A percentile compares a stretch with the other conserved stretches of the same genome.
Conservation (phyloP, 1,284 basidiomycete genomes). For the Naganishia cerealis region DNA sequence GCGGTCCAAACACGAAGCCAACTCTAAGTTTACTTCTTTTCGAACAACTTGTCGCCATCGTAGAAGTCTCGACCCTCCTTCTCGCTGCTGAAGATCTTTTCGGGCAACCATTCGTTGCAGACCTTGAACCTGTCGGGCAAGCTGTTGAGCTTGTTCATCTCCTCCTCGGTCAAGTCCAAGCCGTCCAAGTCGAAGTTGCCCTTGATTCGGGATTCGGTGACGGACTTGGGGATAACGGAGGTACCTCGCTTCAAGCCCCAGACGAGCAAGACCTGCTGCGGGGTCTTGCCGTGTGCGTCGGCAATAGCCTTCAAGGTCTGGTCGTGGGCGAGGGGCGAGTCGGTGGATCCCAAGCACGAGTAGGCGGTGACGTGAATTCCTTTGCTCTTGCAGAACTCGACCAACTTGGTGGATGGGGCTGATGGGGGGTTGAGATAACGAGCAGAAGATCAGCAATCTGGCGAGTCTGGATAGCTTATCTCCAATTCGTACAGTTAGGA, state of each 20-base stretch:
- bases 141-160: conserved; percentile 33
- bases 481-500: background rate
- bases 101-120: conserved; percentile 36
- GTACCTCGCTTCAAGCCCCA: conserved; percentile 35
- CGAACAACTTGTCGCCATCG: conserved; percentile 29
- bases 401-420: conserved; percentile 34
- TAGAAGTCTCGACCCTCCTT: conserved; percentile 31
- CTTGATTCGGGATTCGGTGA: conserved; percentile 34
- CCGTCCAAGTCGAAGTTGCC: conserved; percentile 37
- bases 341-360: conserved; percentile 36
- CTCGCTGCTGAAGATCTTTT: conserved; percentile 33
- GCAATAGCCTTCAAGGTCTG: conserved; percentile 32
- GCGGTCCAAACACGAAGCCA: background rate
- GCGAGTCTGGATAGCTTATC: background rate
- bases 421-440: conserved; percentile 1
- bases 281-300: conserved; percentile 28
- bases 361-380: conserved; percentile 39
- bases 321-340: conserved; percentile 33
- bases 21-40: conserved; percentile 20
- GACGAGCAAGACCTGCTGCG: conserved; percentile 33
- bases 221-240: conserved; percentile 36
- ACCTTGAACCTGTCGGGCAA: conserved; percentile 35
- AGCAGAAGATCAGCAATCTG: background rate
- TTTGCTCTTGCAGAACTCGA: conserved; percentile 36
- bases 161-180: conserved; percentile 32